Conservation (phyloP, 257 asterid species). For the Nicotiana knightiana region DNA sequence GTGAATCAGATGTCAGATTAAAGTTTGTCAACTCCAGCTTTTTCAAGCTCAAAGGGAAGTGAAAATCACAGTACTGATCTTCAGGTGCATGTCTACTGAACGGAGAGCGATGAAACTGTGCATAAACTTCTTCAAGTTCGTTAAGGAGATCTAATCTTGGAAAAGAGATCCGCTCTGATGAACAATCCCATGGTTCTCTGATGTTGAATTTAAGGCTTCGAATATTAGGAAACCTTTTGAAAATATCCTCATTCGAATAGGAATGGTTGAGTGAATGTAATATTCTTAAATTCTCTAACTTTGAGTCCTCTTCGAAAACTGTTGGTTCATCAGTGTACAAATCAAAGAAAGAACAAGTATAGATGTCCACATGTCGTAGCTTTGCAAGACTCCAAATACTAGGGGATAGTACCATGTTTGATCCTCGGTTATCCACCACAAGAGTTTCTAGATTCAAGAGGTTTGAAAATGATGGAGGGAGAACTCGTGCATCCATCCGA, state of each 20-base stretch:
- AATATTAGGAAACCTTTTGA: background rate
- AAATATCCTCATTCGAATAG: background rate
- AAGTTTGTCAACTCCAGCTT: too few species aligned
- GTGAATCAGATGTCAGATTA: too few species aligned
- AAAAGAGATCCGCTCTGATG: too few species aligned
- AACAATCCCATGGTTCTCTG: too few species aligned
- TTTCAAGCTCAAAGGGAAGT: too few species aligned
- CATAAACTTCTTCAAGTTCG: too few species aligned
- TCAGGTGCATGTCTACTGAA: background rate
- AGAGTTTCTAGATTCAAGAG: background rate
- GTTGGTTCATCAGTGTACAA: background rate
- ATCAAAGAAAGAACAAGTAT: too few species aligned
- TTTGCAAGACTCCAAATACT: background rate
- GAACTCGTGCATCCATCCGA: background rate
- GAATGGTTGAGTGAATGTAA: background rate
- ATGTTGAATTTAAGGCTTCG: too few species aligned
- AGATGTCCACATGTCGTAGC: background rate
- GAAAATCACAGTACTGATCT: background rate
- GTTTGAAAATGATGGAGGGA: background rate
- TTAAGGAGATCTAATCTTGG: too few species aligned
- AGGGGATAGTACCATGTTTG: background rate
- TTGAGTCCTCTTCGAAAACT: background rate
- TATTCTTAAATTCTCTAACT: background rate
- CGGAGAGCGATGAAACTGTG: background rate
- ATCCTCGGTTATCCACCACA: background rate